Conservation (phyloP, 2,329 filamentous ascomycete genomes). For the Cladosporium sp. region DNA sequence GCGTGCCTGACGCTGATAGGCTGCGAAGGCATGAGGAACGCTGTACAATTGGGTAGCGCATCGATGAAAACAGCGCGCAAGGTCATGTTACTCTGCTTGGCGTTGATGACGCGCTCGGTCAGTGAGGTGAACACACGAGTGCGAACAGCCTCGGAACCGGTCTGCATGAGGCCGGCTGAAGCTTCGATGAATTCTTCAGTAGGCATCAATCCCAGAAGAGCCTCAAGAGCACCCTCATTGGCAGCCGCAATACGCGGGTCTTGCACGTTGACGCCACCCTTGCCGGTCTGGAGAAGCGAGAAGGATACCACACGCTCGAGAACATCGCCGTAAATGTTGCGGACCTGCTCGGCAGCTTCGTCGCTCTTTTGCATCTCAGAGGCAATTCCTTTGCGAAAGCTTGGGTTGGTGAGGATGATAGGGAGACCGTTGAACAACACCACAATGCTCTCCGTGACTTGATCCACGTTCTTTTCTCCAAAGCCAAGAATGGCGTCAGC, state of each 20-base stretch:
- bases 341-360: conserved; percentile 21
- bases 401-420: conserved; percentile 26
- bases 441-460: conserved; percentile 33
- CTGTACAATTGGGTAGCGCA: conserved; percentile 45
- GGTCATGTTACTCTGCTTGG: conserved; percentile 65
- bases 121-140: conserved; percentile 78
- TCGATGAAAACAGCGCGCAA: conserved; percentile 63
- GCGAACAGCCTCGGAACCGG: conserved; percentile 66
- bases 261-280: conserved; percentile 20
- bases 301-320: conserved; percentile 34
- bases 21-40: conserved; percentile 67
- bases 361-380: conserved; percentile 23
- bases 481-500: conserved; percentile 68
- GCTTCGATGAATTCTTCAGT: conserved; percentile 86
- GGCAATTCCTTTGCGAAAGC: conserved; percentile 24
- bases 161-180: conserved; percentile 74
- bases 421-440: conserved; percentile 38
- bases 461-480: conserved; percentile 40
- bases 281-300: neutral
- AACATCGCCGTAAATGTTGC: conserved; percentile 27
- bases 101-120: conserved; percentile 71
- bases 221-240: conserved; percentile 67
- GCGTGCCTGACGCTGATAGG: conserved; percentile 77
- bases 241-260: conserved; percentile 35
- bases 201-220: conserved; percentile 78